Conservation (phyloP, 106 monocot species). For the Acanthochlamys bracteata region DNA sequence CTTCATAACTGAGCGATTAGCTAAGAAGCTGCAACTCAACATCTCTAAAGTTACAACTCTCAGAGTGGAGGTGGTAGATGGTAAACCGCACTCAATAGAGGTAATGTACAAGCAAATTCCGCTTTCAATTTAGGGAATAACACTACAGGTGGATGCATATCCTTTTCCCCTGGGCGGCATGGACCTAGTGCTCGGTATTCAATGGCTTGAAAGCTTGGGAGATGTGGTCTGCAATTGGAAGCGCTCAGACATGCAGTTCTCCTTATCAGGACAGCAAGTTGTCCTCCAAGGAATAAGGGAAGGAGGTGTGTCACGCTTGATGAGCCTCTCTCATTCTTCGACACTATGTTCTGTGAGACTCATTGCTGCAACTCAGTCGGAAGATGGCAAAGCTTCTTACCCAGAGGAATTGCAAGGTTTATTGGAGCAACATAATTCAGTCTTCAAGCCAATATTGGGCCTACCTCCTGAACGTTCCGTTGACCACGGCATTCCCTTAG, state of each 20-base stretch:
- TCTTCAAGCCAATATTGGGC: background rate
- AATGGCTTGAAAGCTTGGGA: no score
- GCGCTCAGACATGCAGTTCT: no score
- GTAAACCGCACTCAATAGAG: no score
- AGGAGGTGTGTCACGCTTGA: background rate
- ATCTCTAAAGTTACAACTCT: background rate
- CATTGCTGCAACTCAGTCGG: background rate
- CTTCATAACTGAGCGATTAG: no score
- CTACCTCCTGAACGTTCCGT: background rate
- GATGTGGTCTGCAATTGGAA: no score
- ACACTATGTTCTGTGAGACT: background rate
- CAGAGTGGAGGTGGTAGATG: background rate
- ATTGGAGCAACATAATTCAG: background rate
- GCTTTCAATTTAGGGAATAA: no score
- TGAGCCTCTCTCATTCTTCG: background rate
- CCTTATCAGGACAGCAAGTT: background rate
- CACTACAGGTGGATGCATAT: no score
- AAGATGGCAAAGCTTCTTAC: background rate
- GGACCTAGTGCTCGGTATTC: no score
- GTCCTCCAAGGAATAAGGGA: no score
- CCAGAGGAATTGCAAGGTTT: background rate
- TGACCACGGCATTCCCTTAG: background rate
- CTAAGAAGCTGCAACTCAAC: background rate
- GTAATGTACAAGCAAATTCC: background rate
- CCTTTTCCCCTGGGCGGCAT: no score